Conservation (phyloP, 2,329 filamentous ascomycete species). For the Calycina herbarum region DNA sequence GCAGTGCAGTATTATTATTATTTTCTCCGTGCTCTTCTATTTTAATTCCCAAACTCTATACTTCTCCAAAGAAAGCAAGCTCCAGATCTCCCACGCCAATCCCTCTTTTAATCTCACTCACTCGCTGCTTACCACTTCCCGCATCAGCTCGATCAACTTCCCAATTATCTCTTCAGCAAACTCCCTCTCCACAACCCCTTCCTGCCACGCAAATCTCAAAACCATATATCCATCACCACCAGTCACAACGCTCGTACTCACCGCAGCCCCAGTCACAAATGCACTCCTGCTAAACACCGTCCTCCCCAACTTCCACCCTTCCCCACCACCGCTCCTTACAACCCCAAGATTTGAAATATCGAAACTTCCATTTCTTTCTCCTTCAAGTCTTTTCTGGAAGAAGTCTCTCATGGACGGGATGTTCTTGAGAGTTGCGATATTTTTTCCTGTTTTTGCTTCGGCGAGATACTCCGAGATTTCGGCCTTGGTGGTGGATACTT, state of each 20-base stretch:
- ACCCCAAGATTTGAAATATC: conserved; percentile 5
- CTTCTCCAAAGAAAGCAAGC: too few relatives aligned
- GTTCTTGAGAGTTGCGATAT: conserved; percentile 5
- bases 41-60: too few relatives aligned
- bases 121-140: neutral
- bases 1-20: too few relatives aligned
- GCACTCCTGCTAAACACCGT: conserved; percentile 9
- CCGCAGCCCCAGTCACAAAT: conserved; percentile 2
- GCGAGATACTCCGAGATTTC: neutral
- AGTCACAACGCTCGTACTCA: conserved; percentile 1
- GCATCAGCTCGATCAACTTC: neutral
- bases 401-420: neutral
- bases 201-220: conserved; percentile 6
- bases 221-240: conserved; percentile 5
- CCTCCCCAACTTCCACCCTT: neutral
- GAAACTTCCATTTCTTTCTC: neutral
- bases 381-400: neutral
- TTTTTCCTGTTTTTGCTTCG: neutral
- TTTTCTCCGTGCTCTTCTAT: too few relatives aligned
- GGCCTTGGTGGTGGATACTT: neutral
- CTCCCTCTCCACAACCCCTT: neutral
- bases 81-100: too few relatives aligned
- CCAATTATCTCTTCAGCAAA: neutral
- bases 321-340: neutral
- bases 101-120: neutral